phyloP scores from a whole-genome alignment of 768 basidiomycete genomes.

The Boletus subcaerulescens region DNA sequence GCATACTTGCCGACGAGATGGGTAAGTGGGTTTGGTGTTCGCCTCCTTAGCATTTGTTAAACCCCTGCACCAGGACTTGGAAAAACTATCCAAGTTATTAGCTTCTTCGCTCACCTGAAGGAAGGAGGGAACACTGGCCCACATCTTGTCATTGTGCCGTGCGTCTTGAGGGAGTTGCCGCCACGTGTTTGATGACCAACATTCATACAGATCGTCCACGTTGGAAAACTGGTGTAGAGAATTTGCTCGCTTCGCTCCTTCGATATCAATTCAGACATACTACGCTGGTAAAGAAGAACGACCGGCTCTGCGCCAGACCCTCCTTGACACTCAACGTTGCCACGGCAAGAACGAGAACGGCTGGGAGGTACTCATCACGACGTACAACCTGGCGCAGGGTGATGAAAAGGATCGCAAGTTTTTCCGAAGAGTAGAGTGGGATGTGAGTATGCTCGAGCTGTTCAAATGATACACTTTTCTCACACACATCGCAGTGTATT shows the following conservation, averaged over 20 bases:
- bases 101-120: conserved; percentile 88
- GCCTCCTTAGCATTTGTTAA: background rate
- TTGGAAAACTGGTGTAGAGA: conserved; percentile 99
- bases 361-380: conserved; percentile 94
- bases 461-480: background rate
- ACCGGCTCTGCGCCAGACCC: conserved; percentile 62
- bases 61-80: conserved; percentile 67
- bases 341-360: conserved; percentile 51
- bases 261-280: conserved; percentile 84
- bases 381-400: conserved; percentile 92
- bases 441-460: conserved; percentile 54
- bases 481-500: conserved; percentile 57
- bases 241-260: conserved; percentile 87
- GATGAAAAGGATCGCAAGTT: conserved; percentile 88
- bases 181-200: conserved; percentile 5
- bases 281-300: conserved; percentile 93
- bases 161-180: conserved; percentile 33
- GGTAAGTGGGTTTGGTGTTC: conserved; percentile 48
- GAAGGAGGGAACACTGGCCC: conserved; percentile 77
- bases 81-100: conserved; percentile 98
- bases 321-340: conserved; percentile 57
- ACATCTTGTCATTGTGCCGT: conserved; percentile 95
- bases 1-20: conserved; percentile 99
- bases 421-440: conserved; percentile 87
- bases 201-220: conserved; percentile 73